A percentile compares a stretch with the other conserved stretches of the same genome.
These are phyloP conservation scores for Colletotrichum acutatum DNA, from an alignment of 2,329 filamentous ascomycete genomes.

Conservation along the genomic window DNA sequence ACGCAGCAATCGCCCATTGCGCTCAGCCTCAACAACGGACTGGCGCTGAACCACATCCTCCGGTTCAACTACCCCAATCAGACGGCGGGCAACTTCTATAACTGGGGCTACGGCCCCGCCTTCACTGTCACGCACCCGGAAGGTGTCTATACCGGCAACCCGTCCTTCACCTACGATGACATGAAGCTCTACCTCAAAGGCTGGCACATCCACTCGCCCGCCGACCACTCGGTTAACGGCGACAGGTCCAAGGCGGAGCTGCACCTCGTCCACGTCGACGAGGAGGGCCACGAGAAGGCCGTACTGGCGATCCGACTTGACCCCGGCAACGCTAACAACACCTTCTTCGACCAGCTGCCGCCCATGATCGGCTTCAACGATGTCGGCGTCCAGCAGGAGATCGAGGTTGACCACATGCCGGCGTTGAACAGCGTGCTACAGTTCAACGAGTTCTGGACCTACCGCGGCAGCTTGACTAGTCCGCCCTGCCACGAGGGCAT, in stretches of 20 bases:
- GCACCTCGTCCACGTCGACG: conserved; percentile 59
- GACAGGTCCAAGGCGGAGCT: conserved; percentile 57
- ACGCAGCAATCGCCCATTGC: conserved; percentile 62
- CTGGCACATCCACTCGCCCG: conserved; percentile 63
- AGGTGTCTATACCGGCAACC: conserved; percentile 49
- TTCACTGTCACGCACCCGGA: conserved; percentile 51
- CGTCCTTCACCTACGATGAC: conserved; percentile 56
- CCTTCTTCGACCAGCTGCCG: conserved; percentile 56
- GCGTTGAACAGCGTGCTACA: conserved; percentile 49
- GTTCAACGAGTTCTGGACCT: conserved; percentile 60
- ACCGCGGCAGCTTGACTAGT: conserved; percentile 57
- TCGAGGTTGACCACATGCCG: conserved; percentile 43
- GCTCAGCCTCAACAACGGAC: conserved; percentile 51
- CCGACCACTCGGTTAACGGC: conserved; percentile 58
- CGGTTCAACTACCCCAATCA: conserved; percentile 53
- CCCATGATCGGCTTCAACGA: conserved; percentile 51
- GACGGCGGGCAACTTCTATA: conserved; percentile 53
- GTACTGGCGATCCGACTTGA: conserved; percentile 60
- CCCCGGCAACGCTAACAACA: conserved; percentile 48
- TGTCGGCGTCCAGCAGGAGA: conserved; percentile 34
- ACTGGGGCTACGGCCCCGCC: conserved; percentile 60
- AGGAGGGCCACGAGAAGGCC: conserved; percentile 51
- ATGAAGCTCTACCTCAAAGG: conserved; percentile 58
- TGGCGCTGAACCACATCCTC: conserved; percentile 51
- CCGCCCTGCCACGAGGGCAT: conserved; percentile 59